These are phyloP conservation scores for Ogataea zsoltii DNA, from an alignment of 805 yeast species.

Conservation along the genomic window DNA sequence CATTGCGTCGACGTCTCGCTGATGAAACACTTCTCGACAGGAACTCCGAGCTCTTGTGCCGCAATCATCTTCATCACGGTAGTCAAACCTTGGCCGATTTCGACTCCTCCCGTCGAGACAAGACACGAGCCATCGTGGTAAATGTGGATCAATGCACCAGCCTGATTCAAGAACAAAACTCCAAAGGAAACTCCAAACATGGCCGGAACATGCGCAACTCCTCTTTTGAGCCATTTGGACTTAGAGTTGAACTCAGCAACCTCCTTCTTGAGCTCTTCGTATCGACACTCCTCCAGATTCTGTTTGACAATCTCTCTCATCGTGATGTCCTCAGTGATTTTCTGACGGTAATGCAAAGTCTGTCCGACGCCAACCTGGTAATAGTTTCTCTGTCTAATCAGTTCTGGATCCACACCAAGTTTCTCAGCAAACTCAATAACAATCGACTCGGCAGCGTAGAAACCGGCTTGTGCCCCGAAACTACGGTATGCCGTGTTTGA, in stretches of 20 bases:
- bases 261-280: conserved; percentile 34
- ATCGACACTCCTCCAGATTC: conserved; percentile 37
- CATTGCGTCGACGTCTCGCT: conserved; percentile 48
- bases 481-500: conserved; percentile 52
- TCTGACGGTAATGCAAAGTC: conserved; percentile 42
- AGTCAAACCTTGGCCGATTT: conserved; percentile 50
- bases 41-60: conserved; percentile 43
- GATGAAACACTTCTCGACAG: conserved; percentile 41
- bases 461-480: conserved; percentile 53
- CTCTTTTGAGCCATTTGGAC: conserved; percentile 48
- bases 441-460: conserved; percentile 44
- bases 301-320: conserved; percentile 39
- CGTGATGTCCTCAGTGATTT: conserved; percentile 41
- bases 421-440: conserved; percentile 41
- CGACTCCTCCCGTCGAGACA: conserved; percentile 50
- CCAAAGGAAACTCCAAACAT: conserved; percentile 51
- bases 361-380: conserved; percentile 31
- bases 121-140: conserved; percentile 48
- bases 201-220: conserved; percentile 47
- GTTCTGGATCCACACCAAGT: conserved; percentile 41
- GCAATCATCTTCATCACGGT: conserved; percentile 51
- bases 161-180: conserved; percentile 46
- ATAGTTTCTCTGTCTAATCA: conserved; percentile 40
- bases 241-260: conserved; percentile 41
- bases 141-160: conserved; percentile 48